These are phyloP conservation scores for Salix arbutifolia DNA, from an alignment of 345 rosid species.

Conservation along the genomic window DNA sequence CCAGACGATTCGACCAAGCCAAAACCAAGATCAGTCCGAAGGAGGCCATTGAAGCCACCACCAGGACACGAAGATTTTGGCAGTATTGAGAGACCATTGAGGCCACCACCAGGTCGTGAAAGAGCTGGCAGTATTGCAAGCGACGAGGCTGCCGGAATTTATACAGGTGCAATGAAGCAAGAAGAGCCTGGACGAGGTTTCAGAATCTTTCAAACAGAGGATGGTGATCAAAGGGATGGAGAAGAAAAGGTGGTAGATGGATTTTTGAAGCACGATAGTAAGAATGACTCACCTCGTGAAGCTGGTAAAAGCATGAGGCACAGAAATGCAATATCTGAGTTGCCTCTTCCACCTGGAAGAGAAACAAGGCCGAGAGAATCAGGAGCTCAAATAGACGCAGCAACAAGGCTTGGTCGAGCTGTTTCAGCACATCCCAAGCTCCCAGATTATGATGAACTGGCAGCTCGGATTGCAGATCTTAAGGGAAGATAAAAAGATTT, in stretches of 20 bases:
- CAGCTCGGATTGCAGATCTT: constrained; percentile 44
- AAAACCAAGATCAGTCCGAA: constrained; percentile 66
- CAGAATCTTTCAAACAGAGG: neutral
- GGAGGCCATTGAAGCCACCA: constrained; percentile 33
- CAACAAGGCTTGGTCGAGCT: constrained; percentile 27
- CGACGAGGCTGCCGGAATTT: neutral
- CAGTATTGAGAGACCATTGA: constrained; percentile 12
- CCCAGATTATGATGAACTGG: constrained; percentile 55
- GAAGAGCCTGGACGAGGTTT: constrained; percentile 1
- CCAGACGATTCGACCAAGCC: constrained; percentile 31
- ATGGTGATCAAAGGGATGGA: constrained; percentile 16
- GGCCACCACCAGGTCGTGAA: constrained; percentile 17
- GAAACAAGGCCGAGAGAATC: constrained; percentile 12
- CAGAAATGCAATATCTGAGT: constrained; percentile 24
- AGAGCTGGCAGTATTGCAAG: neutral
- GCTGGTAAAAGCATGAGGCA: neutral
- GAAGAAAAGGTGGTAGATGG: constrained; percentile 38
- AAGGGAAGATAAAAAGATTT: constrained; percentile 13
- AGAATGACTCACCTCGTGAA: constrained; percentile 23
- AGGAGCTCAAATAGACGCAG: neutral
- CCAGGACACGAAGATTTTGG: constrained; percentile 19
- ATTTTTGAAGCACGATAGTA: constrained; percentile 37
- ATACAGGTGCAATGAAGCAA: constrained; percentile 1
- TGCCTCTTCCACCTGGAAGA: constrained; percentile 22
- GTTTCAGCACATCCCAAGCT: constrained; percentile 47